phyloP scores from a whole-genome alignment of 768 basidiomycete species.

The Hypholoma sublateritium region DNA sequence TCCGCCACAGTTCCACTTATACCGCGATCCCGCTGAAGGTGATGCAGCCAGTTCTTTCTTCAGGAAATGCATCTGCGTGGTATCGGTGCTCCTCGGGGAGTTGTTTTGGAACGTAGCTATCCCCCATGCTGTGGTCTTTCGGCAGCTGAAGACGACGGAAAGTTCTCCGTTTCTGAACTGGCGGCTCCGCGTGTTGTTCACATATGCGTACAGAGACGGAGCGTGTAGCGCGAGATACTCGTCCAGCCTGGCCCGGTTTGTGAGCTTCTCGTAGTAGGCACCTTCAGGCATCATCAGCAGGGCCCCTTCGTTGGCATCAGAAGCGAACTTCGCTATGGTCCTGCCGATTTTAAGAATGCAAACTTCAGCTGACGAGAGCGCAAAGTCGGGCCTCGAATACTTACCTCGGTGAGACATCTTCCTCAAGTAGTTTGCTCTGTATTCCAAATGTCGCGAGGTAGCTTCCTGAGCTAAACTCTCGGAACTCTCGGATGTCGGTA shows the following conservation, averaged over 20 bases:
- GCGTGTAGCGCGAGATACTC: conserved; percentile 15
- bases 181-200: not conserved
- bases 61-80: not conserved
- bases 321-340: conserved; percentile 9
- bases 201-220: conserved; percentile 17
- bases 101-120: conserved; percentile 17
- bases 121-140: conserved; percentile 24
- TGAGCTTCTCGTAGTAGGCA: conserved; percentile 11
- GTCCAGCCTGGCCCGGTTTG: conserved; percentile 5
- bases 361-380: not conserved
- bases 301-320: conserved; percentile 15
- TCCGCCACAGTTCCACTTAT: not conserved
- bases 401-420: not conserved
- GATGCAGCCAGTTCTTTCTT: not conserved
- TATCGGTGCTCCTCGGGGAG: not conserved
- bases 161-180: conserved; percentile 21
- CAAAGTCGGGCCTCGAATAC: too few relatives aligned
- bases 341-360: not conserved
- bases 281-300: conserved; percentile 22
- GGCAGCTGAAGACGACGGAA: conserved; percentile 24
- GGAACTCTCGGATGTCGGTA: conserved; percentile 1
- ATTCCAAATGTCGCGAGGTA: conserved; percentile 13
- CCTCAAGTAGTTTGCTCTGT: not conserved
- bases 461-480: conserved; percentile 7
- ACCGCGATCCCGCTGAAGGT: not conserved